Percentiles rank a stretch among this genome's conserved stretches.
These are phyloP conservation scores for Ceratopteris richardii DNA, from an alignment of 75 land plant genomes.

Conservation along the genomic window DNA sequence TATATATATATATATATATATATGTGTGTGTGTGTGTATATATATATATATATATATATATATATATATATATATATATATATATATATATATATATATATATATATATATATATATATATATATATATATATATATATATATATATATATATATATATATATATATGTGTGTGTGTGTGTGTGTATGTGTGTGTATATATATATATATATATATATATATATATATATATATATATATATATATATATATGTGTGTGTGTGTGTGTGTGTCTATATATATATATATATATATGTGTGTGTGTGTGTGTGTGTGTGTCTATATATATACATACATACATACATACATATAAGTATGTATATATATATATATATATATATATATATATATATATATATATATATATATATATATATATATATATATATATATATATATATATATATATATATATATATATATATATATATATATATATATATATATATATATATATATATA, in stretches of 20 bases:
- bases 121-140: too few relatives aligned
- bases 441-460: not conserved
- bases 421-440: not conserved
- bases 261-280: too few relatives aligned
- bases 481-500: not conserved
- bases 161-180: not conserved
- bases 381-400: not conserved
- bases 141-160: too few relatives aligned
- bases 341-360: too few relatives aligned
- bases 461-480: not conserved
- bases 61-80: too few relatives aligned
- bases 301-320: slow-evolving; percentile 3
- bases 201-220: too few relatives aligned
- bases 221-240: not conserved
- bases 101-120: too few relatives aligned
- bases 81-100: too few relatives aligned
- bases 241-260: not conserved
- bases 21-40: too few relatives aligned
- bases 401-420: not conserved
- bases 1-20: too few relatives aligned
- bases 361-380: not conserved
- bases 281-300: not conserved
- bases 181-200: slow-evolving; percentile 1
- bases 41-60: too few relatives aligned
- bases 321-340: too few relatives aligned